A percentile compares a stretch with the other conserved stretches of the same genome.
These are phyloP conservation scores for Chlorella variabilis DNA, from an alignment of 163 green algal genomes.

Conservation along the genomic window DNA sequence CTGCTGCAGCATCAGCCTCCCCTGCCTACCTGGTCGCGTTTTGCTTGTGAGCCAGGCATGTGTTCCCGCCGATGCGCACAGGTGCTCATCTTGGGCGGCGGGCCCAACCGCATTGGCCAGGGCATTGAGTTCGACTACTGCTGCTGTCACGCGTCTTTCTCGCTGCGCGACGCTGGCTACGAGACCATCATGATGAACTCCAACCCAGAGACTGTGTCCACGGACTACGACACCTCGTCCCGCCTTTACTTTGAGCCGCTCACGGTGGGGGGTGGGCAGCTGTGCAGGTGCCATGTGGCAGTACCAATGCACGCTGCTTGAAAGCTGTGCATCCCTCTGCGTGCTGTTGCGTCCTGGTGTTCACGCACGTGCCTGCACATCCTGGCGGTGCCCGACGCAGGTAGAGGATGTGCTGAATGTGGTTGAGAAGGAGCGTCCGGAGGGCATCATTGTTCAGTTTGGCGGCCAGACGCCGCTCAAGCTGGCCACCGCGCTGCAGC, in stretches of 20 bases:
- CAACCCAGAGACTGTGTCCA: constrained; percentile 99
- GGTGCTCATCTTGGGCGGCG: constrained; percentile 97
- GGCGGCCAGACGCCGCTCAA: constrained; percentile 98
- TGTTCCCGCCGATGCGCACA: background rate
- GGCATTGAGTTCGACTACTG: constrained; percentile 99
- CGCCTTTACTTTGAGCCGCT: constrained; percentile 99
- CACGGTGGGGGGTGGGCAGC: constrained; percentile 38
- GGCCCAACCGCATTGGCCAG: constrained; percentile 99
- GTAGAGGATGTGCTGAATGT: constrained; percentile 99
- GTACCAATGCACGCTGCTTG: too few species aligned
- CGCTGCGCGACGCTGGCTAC: constrained; percentile 74
- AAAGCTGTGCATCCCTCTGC: too few species aligned
- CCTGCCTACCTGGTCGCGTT: too few species aligned
- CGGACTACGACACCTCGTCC: constrained; percentile 98
- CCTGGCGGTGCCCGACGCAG: background rate
- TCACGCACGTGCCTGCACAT: too few species aligned
- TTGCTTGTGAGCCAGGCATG: too few species aligned
- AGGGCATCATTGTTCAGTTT: constrained; percentile 99
- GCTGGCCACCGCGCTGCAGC: constrained; percentile 86
- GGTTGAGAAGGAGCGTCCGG: constrained; percentile 93
- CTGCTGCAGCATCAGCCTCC: too few species aligned
- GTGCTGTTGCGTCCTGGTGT: background rate
- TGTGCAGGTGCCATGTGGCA: too few species aligned
- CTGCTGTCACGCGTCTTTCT: constrained; percentile 98
- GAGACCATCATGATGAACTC: constrained; percentile 99